These are phyloP conservation scores for Castanea mollissima DNA, from an alignment of 306 rosid genomes.

Conservation along the genomic window DNA sequence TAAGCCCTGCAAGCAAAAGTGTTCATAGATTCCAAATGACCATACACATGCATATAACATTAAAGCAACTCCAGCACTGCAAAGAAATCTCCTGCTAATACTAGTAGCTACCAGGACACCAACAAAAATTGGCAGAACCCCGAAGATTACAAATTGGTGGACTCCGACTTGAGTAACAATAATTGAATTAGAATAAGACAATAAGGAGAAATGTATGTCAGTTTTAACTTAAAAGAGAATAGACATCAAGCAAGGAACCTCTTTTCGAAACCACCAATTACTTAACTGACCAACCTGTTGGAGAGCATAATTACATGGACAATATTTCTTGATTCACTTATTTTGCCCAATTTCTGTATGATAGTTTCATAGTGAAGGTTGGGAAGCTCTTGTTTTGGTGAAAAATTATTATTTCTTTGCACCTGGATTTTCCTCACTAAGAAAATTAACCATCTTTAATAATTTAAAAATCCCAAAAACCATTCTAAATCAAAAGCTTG, in stretches of 20 bases:
- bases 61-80: background rate
- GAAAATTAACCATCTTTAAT: background rate
- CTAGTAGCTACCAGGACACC: background rate
- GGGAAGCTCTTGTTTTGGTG: too few species aligned
- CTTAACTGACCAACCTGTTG: background rate
- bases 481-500: background rate
- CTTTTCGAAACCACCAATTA: background rate
- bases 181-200: background rate
- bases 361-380: background rate
- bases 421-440: background rate
- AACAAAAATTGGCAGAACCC: background rate
- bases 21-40: background rate
- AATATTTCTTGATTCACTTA: background rate
- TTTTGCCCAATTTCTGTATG: background rate
- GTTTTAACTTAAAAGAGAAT: background rate
- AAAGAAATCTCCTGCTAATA: background rate
- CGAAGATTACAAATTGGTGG: background rate
- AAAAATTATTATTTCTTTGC: background rate
- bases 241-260: background rate
- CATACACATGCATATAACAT: background rate
- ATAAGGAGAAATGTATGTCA: background rate
- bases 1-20: slow-evolving; percentile 16
- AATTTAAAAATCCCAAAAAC: background rate
- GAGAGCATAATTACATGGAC: background rate
- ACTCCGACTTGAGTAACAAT: background rate